Percentiles rank a stretch among this genome's conserved stretches.
Evolutionary conservation across 306 rosid species (phyloP).

Genomic region (Crotalaria pallida): DNA sequence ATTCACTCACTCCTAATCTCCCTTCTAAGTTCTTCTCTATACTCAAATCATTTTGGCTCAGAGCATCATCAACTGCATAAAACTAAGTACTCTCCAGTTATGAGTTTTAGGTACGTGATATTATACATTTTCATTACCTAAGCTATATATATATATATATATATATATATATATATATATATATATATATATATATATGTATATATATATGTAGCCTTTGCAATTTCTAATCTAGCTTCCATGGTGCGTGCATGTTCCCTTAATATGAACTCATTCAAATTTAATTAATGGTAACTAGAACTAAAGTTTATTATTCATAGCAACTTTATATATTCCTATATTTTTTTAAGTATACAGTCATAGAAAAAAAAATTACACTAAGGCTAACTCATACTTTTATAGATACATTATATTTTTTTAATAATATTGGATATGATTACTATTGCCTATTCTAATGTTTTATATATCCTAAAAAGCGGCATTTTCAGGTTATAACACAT

Average conservation of each 20-base stretch:
- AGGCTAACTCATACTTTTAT: neutral
- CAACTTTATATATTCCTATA: neutral
- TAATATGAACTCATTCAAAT: slow-evolving; percentile 5
- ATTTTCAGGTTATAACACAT: too few relatives aligned
- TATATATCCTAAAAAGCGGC: too few relatives aligned
- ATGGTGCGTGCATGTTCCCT: slow-evolving; percentile 34
- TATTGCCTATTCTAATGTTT: too few relatives aligned
- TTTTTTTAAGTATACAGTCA: neutral
- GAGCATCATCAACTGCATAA: neutral
- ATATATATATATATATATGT: too few relatives aligned
- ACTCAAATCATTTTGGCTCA: slow-evolving; percentile 20
- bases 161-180: too few relatives aligned
- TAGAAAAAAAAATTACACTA: neutral
- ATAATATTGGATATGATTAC: neutral
- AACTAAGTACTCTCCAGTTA: slow-evolving; percentile 24
- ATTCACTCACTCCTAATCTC: neutral
- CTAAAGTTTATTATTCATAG: slow-evolving; percentile 21
- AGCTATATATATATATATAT: too few relatives aligned
- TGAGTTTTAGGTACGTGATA: slow-evolving; percentile 44
- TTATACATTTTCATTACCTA: slow-evolving; percentile 20
- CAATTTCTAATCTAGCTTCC: neutral
- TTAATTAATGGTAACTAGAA: slow-evolving; percentile 14
- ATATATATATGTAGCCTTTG: neutral
- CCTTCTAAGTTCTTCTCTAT: slow-evolving; percentile 15
- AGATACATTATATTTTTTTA: neutral